A percentile compares a stretch with the other conserved stretches of the same genome.
These are phyloP conservation scores for Rhizopus sp. DNA, from an alignment of 371 early-diverging fungal species.

Conservation along the genomic window DNA sequence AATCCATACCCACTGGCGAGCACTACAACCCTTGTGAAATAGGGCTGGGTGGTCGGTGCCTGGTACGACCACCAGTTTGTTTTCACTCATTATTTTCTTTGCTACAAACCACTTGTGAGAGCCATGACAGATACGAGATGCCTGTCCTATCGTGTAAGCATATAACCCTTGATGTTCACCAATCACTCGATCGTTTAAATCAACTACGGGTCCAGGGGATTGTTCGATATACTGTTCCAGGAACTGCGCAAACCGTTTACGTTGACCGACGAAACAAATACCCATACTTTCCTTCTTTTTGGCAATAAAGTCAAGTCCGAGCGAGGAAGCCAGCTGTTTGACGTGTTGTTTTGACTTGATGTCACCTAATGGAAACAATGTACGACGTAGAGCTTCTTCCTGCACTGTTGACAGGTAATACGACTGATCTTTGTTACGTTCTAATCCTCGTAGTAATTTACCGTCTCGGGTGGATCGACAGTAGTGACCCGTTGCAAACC, in stretches of 20 bases:
- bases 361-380: conserved; percentile 88
- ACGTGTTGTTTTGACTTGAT: conserved; percentile 70
- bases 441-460: conserved; percentile 55
- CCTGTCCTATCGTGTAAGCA: conserved; percentile 76
- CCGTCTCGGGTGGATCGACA: conserved; percentile 48
- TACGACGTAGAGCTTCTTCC: conserved; percentile 48
- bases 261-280: conserved; percentile 93
- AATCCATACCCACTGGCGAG: conserved; percentile 52
- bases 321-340: conserved; percentile 64
- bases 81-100: conserved; percentile 33
- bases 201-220: conserved; percentile 63
- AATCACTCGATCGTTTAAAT: conserved; percentile 57
- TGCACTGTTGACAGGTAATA: conserved; percentile 85
- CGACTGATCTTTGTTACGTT: conserved; percentile 87
- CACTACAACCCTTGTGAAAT: conserved; percentile 30
- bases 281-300: conserved; percentile 93
- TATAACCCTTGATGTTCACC: conserved; percentile 74
- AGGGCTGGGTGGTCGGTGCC: conserved; percentile 49
- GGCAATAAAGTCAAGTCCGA: conserved; percentile 60
- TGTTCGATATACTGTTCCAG: conserved; percentile 67
- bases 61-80: conserved; percentile 43
- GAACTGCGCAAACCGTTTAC: conserved; percentile 77
- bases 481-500: conserved; percentile 93
- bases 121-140: conserved; percentile 61
- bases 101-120: conserved; percentile 61